Conservation (phyloP, 2,329 filamentous ascomycete genomes). For the Epichloe festucae region DNA sequence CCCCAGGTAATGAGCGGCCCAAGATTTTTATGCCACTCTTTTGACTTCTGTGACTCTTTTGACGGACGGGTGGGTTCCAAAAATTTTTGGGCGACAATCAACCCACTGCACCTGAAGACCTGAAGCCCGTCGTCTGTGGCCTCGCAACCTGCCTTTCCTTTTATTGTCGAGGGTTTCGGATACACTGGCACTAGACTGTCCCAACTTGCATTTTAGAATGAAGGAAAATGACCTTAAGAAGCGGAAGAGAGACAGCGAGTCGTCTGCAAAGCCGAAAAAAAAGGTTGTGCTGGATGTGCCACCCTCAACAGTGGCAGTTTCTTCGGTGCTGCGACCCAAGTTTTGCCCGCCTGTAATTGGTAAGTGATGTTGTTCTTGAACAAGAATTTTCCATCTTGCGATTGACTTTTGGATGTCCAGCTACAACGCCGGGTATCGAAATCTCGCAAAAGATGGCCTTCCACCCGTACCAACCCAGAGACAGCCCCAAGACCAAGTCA, state of each 20-base stretch:
- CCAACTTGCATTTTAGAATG: slow-evolving; percentile 17
- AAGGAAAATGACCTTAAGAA: slow-evolving; percentile 32
- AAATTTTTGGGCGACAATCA: slow-evolving; percentile 15
- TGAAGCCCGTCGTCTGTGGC: not conserved
- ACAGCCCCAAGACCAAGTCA: slow-evolving; percentile 20
- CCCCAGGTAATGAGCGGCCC: slow-evolving; percentile 15
- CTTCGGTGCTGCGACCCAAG: slow-evolving; percentile 31
- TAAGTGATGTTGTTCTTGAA: slow-evolving; percentile 13
- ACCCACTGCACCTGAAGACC: slow-evolving; percentile 8
- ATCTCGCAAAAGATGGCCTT: slow-evolving; percentile 27
- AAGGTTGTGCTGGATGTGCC: slow-evolving; percentile 36
- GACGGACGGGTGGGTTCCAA: slow-evolving; percentile 10
- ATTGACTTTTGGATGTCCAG: slow-evolving; percentile 11
- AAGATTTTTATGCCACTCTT: slow-evolving; percentile 14
- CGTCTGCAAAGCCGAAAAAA: slow-evolving; percentile 34
- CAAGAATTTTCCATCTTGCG: no score
- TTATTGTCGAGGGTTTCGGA: not conserved
- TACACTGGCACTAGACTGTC: not conserved
- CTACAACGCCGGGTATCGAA: slow-evolving; percentile 23
- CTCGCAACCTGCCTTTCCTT: not conserved
- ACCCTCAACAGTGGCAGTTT: slow-evolving; percentile 29
- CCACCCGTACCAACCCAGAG: slow-evolving; percentile 33
- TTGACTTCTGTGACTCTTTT: slow-evolving; percentile 3
- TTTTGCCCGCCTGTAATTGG: slow-evolving; percentile 41
- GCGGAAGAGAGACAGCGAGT: slow-evolving; percentile 37